Percentiles rank a stretch among this genome's conserved stretches.
phyloP scores from a whole-genome alignment of 1,284 basidiomycete genomes.

The Porogramme epimiltina region DNA sequence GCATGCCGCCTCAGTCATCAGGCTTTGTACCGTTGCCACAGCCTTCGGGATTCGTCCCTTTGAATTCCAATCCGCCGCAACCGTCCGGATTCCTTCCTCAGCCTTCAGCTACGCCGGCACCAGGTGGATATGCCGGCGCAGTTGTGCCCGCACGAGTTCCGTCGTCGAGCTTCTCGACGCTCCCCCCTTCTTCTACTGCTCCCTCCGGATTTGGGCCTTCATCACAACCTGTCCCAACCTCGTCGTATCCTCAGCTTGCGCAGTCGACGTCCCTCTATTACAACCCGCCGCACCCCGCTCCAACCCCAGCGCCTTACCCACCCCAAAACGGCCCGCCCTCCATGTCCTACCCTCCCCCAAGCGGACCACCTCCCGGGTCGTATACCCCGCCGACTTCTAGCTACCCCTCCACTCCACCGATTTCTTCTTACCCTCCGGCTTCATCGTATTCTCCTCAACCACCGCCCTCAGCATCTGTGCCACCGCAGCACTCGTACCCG shows the following conservation, averaged over 20 bases:
- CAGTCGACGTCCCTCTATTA: slow-evolving; percentile 20
- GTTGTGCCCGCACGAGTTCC: slow-evolving; percentile 37
- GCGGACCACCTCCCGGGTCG: slow-evolving; percentile 6
- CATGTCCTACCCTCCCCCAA: slow-evolving; percentile 16
- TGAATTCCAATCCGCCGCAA: slow-evolving; percentile 45
- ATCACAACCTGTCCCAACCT: slow-evolving; percentile 11
- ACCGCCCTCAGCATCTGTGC: slow-evolving; percentile 5
- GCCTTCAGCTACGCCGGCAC: slow-evolving; percentile 32
- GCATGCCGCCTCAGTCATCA: slow-evolving; percentile 64
- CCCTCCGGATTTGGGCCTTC: slow-evolving; percentile 26
- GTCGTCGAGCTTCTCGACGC: slow-evolving; percentile 28
- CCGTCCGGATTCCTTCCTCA: slow-evolving; percentile 46
- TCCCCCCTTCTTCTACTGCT: slow-evolving; percentile 20
- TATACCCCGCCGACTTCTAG: slow-evolving; percentile 12
- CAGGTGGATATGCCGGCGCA: slow-evolving; percentile 28
- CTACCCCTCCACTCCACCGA: slow-evolving; percentile 15
- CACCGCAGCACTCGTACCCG: slow-evolving; percentile 18
- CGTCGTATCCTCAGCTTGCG: slow-evolving; percentile 19
- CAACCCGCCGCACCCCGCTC: slow-evolving; percentile 29
- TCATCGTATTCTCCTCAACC: slow-evolving; percentile 32
- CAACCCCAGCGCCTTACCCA: slow-evolving; percentile 3
- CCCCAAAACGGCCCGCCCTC: slow-evolving; percentile 5
- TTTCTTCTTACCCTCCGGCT: slow-evolving; percentile 11
- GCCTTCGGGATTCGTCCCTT: slow-evolving; percentile 33
- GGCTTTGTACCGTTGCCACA: slow-evolving; percentile 54